These are phyloP conservation scores for Fusarium keratoplasticum DNA, from an alignment of 2,329 filamentous ascomycete species.

Conservation along the genomic window DNA sequence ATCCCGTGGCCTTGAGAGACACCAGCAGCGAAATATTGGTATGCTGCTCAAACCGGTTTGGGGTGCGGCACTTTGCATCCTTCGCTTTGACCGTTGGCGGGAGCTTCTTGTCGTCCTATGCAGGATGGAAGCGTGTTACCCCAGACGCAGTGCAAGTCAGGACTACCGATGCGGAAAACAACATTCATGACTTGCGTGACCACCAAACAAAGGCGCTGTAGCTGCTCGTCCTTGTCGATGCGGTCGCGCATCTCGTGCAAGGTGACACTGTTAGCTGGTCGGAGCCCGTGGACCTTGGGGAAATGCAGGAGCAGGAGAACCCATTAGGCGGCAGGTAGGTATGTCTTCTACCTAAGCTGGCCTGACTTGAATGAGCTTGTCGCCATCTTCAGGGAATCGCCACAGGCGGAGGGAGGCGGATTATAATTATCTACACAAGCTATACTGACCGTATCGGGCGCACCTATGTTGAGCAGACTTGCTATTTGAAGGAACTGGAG, in stretches of 20 bases:
- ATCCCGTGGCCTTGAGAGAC: no score
- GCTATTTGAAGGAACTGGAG: no score
- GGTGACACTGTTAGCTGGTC: no score
- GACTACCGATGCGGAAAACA: background rate
- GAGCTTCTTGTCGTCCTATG: no score
- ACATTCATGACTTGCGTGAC: background rate
- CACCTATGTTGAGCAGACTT: background rate
- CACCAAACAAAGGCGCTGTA: background rate
- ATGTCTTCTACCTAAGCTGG: background rate
- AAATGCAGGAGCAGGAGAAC: background rate
- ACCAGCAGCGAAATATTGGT: no score
- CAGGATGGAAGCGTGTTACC: slow-evolving; percentile 24
- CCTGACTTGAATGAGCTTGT: background rate
- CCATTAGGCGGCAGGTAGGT: background rate
- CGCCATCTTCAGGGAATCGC: background rate
- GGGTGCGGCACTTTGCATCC: no score
- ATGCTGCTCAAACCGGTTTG: no score
- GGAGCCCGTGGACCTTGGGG: no score
- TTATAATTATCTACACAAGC: background rate
- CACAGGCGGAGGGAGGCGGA: no score
- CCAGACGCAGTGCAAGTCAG: slow-evolving; percentile 34
- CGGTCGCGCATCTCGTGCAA: no score
- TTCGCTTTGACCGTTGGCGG: no score
- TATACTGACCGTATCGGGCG: background rate
- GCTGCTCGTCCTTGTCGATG: background rate